Conservation (phyloP, 2,329 filamentous ascomycete genomes). For the Colletotrichum sp. region DNA sequence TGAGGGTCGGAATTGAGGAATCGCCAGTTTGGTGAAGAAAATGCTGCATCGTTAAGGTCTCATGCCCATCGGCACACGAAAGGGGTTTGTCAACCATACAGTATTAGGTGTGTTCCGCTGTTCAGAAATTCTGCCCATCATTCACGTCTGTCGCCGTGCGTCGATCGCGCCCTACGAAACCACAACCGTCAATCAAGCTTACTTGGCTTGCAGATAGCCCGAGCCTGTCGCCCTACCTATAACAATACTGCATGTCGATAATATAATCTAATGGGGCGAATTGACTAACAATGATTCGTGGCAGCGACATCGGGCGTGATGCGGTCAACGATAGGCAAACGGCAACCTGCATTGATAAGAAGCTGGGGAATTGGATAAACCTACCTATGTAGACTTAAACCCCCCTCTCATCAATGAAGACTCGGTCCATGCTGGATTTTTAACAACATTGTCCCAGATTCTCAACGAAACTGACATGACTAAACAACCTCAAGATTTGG, state of each 20-base stretch:
- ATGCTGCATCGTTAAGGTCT: background rate
- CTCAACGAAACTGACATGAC: background rate
- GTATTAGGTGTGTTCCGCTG: background rate
- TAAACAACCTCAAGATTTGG: accelerated
- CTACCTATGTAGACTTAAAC: background rate
- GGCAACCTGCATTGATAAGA: background rate
- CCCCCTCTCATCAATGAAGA: background rate
- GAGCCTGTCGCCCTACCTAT: background rate
- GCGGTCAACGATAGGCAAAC: background rate
- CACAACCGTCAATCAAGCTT: background rate
- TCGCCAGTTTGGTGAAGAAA: background rate
- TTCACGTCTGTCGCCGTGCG: background rate
- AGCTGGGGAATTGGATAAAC: background rate
- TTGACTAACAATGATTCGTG: background rate
- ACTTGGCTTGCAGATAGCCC: background rate
- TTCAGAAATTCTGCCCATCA: background rate
- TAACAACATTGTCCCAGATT: background rate
- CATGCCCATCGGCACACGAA: background rate
- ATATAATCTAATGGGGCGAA: background rate
- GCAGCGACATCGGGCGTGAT: background rate
- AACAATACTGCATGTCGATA: background rate
- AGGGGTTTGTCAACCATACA: background rate
- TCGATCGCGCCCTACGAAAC: background rate
- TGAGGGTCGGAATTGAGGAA: background rate
- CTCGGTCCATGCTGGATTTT: background rate